Evolutionary conservation across 2,329 filamentous ascomycete species (phyloP).

Genomic region (Cordyceps pruinosa): DNA sequence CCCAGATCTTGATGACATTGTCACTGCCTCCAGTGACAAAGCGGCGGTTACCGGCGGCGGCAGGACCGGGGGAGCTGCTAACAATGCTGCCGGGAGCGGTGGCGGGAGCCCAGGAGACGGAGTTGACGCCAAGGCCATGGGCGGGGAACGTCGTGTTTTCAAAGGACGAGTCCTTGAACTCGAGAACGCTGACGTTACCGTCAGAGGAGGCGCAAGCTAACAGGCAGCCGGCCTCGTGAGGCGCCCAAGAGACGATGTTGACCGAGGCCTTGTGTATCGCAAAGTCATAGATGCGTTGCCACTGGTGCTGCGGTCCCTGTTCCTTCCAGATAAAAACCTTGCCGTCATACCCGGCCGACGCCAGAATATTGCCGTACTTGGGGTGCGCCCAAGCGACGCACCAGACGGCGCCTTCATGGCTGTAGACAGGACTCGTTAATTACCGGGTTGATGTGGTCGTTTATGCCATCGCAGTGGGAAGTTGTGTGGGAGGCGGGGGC

Average conservation of each 20-base stretch:
- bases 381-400: conserved; percentile 97
- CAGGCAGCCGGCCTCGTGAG: conserved; percentile 89
- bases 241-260: conserved; percentile 96
- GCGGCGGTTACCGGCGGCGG: conserved; percentile 59
- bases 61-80: conserved; percentile 57
- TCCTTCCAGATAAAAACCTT: conserved; percentile 99
- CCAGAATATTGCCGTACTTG: conserved; percentile 96
- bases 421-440: conserved; percentile 28
- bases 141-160: conserved; percentile 84
- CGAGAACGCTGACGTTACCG: conserved; percentile 86
- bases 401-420: conserved; percentile 97
- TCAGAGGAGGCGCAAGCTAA: conserved; percentile 92
- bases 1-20: conserved; percentile 90
- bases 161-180: conserved; percentile 95
- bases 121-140: conserved; percentile 91
- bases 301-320: conserved; percentile 52
- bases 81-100: conserved; percentile 78
- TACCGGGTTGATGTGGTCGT: conserved; percentile 13
- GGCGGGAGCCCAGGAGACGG: conserved; percentile 89
- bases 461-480: neutral
- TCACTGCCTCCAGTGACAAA: conserved; percentile 96
- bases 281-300: conserved; percentile 89
- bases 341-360: conserved; percentile 91
- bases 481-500: neutral
- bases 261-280: conserved; percentile 91